A percentile compares a stretch with the other conserved stretches of the same genome.
These are phyloP conservation scores for Funneliformis caledonium DNA, from an alignment of 371 early-diverging fungal species.

Conservation along the genomic window DNA sequence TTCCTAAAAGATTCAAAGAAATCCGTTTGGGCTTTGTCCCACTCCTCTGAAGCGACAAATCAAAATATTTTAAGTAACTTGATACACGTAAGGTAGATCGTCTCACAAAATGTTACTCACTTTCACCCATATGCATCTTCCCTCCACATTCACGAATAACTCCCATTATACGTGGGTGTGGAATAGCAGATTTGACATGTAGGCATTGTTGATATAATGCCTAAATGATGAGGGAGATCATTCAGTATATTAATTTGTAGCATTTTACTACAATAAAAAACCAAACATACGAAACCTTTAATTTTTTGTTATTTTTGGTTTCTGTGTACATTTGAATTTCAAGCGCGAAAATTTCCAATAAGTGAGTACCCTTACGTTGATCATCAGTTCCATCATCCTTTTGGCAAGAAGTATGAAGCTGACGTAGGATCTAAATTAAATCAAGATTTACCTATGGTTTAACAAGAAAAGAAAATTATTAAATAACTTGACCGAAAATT, in stretches of 20 bases:
- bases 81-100: neutral
- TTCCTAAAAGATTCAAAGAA: conserved; percentile 97
- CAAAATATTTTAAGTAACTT: neutral
- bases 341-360: conserved; percentile 88
- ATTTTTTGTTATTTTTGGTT: conserved; percentile 84
- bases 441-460: neutral
- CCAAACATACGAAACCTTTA: conserved; percentile 61
- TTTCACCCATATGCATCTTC: conserved; percentile 96
- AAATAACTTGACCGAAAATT: neutral
- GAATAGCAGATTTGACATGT: conserved; percentile 89
- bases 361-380: conserved; percentile 88
- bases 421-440: conserved; percentile 66
- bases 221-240: conserved; percentile 45
- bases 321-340: conserved; percentile 95
- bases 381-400: conserved; percentile 85
- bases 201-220: conserved; percentile 87
- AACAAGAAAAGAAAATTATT: neutral
- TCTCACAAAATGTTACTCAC: conserved; percentile 51
- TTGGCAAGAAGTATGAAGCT: conserved; percentile 76
- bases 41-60: conserved; percentile 65
- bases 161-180: conserved; percentile 96
- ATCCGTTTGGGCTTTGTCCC: conserved; percentile 90
- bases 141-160: conserved; percentile 97
- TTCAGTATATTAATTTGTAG: neutral
- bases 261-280: neutral